Evolutionary conservation across 306 rosid species (phyloP).

Genomic region (Adenanthera pavonina): DNA sequence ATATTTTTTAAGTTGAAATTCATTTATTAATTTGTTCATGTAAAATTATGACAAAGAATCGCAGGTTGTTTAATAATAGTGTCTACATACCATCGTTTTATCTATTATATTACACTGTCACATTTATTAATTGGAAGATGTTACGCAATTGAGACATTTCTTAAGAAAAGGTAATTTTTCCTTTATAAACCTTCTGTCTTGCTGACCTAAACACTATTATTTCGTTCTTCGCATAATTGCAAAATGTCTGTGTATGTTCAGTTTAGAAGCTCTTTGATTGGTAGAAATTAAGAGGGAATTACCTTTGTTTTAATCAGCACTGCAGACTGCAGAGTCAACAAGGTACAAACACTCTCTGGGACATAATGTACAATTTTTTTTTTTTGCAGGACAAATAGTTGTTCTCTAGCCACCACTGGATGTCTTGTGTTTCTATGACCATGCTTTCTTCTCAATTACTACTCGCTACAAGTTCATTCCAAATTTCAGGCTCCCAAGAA

Average conservation of each 20-base stretch:
- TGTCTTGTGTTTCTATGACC: not conserved
- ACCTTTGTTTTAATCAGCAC: slow-evolving; percentile 16
- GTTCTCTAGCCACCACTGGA: not conserved
- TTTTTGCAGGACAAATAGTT: slow-evolving; percentile 3
- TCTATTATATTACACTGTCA: not conserved
- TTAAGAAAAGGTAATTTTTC: not conserved
- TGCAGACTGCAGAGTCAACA: slow-evolving; percentile 10
- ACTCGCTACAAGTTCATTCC: slow-evolving; percentile 34
- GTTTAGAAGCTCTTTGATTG: not conserved
- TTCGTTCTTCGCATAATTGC: not conserved
- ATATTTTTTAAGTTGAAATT: not conserved
- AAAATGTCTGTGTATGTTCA: not conserved
- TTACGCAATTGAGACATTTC: not conserved
- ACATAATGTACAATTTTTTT: slow-evolving; percentile 23
- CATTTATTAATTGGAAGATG: not conserved
- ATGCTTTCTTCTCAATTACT: not conserved
- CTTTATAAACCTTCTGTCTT: not conserved
- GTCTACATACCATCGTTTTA: not conserved
- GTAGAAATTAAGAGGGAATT: not conserved
- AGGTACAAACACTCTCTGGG: slow-evolving; percentile 12
- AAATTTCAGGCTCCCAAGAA: slow-evolving; percentile 34
- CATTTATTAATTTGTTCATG: not conserved
- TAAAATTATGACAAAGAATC: not conserved
- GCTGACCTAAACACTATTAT: not conserved
- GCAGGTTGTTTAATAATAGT: not conserved